These are phyloP conservation scores for Naematelia encephala DNA, from an alignment of 768 basidiomycete genomes.

Conservation along the genomic window DNA sequence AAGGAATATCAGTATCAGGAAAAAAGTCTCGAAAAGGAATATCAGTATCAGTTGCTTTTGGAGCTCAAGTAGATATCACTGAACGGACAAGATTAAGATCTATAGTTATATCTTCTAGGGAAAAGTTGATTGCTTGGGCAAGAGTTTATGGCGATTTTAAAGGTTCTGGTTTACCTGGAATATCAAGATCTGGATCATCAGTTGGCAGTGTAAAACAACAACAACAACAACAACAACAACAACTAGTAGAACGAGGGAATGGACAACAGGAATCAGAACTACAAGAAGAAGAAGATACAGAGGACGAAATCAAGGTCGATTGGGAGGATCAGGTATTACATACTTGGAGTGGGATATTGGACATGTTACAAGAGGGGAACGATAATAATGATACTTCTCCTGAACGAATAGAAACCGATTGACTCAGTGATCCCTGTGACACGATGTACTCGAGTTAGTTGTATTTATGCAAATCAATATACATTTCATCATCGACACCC, in stretches of 20 bases:
- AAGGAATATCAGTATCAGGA: slow-evolving; percentile 9
- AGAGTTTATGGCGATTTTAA: slow-evolving; percentile 28
- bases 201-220: not conserved
- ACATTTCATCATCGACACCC: no score
- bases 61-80: not conserved
- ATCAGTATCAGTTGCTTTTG: not conserved
- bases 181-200: not conserved
- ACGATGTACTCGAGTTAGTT: no score
- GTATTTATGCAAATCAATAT: no score
- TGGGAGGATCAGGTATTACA: not conserved
- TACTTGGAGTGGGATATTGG: not conserved
- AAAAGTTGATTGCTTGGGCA: slow-evolving; percentile 33
- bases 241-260: not conserved
- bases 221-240: not conserved
- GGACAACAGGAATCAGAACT: no score
- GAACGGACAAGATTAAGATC: slow-evolving; percentile 28
- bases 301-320: not conserved
- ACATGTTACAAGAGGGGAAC: not conserved
- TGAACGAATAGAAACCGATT: no score
- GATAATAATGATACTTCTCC: no score
- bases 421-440: no score
- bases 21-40: not conserved
- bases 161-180: slow-evolving; percentile 3
- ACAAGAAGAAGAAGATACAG: not conserved
- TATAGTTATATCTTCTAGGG: slow-evolving; percentile 24